Evolutionary conservation across 2,329 filamentous ascomycete genomes (phyloP), one percentile per base, ranked within the genome.

Genomic region (Aureobasidium namibiae): DNA sequence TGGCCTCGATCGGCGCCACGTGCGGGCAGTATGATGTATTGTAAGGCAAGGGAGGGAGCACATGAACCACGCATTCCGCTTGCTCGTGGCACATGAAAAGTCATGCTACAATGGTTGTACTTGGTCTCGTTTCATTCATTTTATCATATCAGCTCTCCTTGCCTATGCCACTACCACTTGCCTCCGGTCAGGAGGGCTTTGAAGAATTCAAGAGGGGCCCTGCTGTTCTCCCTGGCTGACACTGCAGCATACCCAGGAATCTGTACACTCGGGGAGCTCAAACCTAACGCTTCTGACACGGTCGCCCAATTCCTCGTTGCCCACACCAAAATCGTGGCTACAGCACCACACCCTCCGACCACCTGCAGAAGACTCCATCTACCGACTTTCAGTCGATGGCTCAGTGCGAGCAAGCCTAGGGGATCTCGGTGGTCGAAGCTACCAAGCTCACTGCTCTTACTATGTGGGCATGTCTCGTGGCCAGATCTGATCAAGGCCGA

Each of bases 331-430:
- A 60, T 41, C 4, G 62, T 61, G 6, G 56, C 62, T 16, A 62
- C 18, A 14, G 53, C 53, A 23, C 56, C 57, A 10, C 60, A 59
- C 11, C 60, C 56, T 36, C 62, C 62, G 1, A 52, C 53, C 10
- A 62, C 18, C 18, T 60, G 58, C 36, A 63, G 16, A 24, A 60
- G 7, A 16, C 42, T 49, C 46, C 59, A 44, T n/a, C 46, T 48
- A 14, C 39, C 48, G 13, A 39, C n/a, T 14, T 54, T 53, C 5
- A 60, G 48, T 14, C 48, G 29, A 31, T 72, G 70, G 2, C 83
- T 82, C 63, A 91, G 80, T 62, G 85, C 80, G 54, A 95, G 78
- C 36, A 96, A 71, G 0, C 91, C 91, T 0, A 96, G 77, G 0
- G 92, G 92, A 70, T 96, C 92, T 61, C 88, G 81, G 34, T 84